Evolutionary conservation across 2,329 filamentous ascomycete genomes (phyloP).

Genomic region (Ilyonectria mors-panacis): DNA sequence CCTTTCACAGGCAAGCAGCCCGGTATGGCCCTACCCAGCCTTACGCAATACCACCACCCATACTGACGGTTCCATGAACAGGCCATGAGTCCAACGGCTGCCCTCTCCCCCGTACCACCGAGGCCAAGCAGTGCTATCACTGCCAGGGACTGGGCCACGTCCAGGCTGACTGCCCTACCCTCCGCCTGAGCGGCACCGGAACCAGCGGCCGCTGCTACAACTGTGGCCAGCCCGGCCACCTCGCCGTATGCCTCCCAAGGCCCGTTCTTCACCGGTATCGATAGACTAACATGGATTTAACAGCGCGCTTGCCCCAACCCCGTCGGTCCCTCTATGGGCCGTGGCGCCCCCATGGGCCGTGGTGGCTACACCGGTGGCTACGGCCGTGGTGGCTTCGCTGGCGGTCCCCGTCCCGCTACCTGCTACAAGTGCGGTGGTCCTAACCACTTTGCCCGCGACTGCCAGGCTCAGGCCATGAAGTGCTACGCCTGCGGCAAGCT

Average conservation of each 20-base stretch:
- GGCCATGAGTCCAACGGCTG: constrained; percentile 98
- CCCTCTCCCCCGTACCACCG: constrained; percentile 95
- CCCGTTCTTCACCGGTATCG: neutral
- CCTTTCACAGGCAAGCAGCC: constrained; percentile 80
- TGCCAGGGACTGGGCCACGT: constrained; percentile 99
- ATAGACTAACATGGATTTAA: constrained; percentile 32
- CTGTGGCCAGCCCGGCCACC: constrained; percentile 92
- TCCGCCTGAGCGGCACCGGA: constrained; percentile 88
- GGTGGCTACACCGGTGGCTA: constrained; percentile 76
- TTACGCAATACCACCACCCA: neutral
- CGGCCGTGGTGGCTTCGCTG: constrained; percentile 82
- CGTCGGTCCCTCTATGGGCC: constrained; percentile 71
- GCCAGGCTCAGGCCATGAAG: constrained; percentile 98
- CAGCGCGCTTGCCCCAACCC: constrained; percentile 89
- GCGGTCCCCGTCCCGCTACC: constrained; percentile 77
- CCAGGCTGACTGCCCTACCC: constrained; percentile 97
- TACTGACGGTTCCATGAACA: constrained; percentile 30
- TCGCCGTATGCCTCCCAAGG: constrained; percentile 76
- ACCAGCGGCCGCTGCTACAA: constrained; percentile 95
- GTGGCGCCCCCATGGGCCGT: constrained; percentile 78
- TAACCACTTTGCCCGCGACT: constrained; percentile 98
- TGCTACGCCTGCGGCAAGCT: constrained; percentile 98
- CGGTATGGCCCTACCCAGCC: constrained; percentile 59
- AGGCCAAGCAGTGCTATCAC: constrained; percentile 99
- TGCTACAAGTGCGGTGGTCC: constrained; percentile 87